Conservation (phyloP, 2,329 filamentous ascomycete genomes). For the Ophiostoma pallidulum region DNA sequence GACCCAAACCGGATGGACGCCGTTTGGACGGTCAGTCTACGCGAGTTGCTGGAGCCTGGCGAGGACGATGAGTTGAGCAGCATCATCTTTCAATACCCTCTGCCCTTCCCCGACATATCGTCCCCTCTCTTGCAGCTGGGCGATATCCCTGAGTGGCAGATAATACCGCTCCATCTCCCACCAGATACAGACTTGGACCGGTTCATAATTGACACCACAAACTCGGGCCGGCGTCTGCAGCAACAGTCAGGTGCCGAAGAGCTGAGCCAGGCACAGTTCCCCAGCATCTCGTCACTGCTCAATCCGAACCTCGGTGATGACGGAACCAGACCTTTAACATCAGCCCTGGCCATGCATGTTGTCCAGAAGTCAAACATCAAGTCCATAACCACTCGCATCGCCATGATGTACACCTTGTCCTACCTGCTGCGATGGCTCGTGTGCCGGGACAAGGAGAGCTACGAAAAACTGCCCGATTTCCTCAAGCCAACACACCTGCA, state of each 20-base stretch:
- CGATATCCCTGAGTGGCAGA: neutral
- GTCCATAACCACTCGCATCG: conserved; percentile 15
- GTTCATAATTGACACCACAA: conserved; percentile 6
- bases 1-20: neutral
- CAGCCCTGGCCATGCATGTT: conserved; percentile 7
- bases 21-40: conserved; percentile 6
- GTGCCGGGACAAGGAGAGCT: conserved; percentile 19
- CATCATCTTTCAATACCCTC: conserved; percentile 5
- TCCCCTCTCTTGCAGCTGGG: neutral
- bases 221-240: conserved; percentile 3
- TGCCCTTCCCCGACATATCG: neutral
- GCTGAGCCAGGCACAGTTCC: conserved; percentile 16
- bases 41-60: conserved; percentile 3
- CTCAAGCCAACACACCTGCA: conserved; percentile 20
- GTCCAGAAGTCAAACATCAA: neutral
- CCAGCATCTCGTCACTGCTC: conserved; percentile 20
- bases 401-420: conserved; percentile 16
- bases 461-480: conserved; percentile 19
- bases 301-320: conserved; percentile 14
- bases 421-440: conserved; percentile 17
- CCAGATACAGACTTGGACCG: conserved; percentile 7
- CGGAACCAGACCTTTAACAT: conserved; percentile 4
- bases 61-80: conserved; percentile 11
- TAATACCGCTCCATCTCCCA: conserved; percentile 8
- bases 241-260: conserved; percentile 2